Base-by-base conservation (phyloP, 805 yeast species). In the Candida fluviatilis region DNA sequence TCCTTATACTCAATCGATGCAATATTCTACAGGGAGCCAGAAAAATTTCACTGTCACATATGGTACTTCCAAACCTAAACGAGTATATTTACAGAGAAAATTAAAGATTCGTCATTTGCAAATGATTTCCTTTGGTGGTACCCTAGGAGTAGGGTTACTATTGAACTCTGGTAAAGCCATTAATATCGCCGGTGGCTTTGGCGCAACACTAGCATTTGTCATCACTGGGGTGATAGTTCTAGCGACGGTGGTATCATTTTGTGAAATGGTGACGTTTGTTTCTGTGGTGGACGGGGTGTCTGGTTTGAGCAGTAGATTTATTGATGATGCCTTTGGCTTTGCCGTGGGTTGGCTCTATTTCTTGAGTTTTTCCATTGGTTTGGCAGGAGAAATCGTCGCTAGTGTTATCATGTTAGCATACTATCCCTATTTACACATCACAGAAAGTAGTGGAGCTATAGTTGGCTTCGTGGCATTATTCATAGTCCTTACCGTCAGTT, bases 371-470 rank as follows among this genome's bases (percentile, higher is more conserved):
- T 71, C 83, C 12, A 62, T 84, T 35, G 87, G 88, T 0, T 62
- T 85, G 42, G 89, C 95, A 0, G 78, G 90, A 0, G 95, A 86
- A 52, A 72, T 87, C 3, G 83, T 87, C 10, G 95, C 95, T 0
- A 83, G 86, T 14, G 78, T 87, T 0, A 80, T 87, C 21, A 75
- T 86, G 80, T 60, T 87, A 31, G 74, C 84, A 32, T 87, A 79
- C 52, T 88, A 79, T 53, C 73, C 78, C 1, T 54, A 67, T 29
- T 60, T 84, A 31, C 52, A 75, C n/a, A 64, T 80, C 7, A 73
- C 81, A 0, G 66, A 70, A 5, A 62, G 50, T 32, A 51, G 50
- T 10, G 69, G 79, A 0, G 64, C 77, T 5, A 50, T 63, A 1
- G 63, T 60, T 10, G 85, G 88, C 3, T 88, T 83, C 12, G 86